phyloP scores from a whole-genome alignment of 257 asterid species.

The Jasminum sambac region DNA sequence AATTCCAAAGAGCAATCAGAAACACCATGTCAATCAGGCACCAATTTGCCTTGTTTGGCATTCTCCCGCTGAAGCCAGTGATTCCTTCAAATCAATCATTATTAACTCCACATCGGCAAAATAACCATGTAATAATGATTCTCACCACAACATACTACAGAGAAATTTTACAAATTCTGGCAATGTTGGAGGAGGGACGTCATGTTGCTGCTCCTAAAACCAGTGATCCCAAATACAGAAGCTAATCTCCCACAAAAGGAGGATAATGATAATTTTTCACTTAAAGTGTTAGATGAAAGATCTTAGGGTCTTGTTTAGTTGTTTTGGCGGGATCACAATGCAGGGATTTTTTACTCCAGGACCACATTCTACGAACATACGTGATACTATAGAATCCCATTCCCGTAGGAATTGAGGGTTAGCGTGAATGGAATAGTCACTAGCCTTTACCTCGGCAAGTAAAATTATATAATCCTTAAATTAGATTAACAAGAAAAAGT shows the following conservation, averaged over 20 bases:
- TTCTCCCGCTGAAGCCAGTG: background rate
- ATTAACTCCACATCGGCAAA: background rate
- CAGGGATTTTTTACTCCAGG: background rate
- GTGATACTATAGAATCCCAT: background rate
- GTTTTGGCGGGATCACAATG: background rate
- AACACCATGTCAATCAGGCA: background rate
- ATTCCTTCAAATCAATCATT: background rate
- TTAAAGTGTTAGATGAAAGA: background rate
- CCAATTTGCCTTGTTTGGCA: background rate
- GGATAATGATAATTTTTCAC: background rate
- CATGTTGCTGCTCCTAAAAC: background rate
- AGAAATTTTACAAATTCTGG: background rate
- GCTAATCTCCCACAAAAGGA: background rate
- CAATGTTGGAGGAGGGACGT: background rate
- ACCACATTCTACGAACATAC: background rate
- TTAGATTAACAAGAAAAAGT: background rate
- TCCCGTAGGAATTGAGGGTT: background rate
- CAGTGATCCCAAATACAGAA: background rate
- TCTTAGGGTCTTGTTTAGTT: background rate
- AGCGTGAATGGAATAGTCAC: background rate
- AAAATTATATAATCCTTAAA: background rate
- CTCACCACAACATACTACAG: background rate
- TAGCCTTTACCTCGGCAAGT: background rate
- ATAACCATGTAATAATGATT: background rate
- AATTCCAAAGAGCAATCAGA: background rate